These are phyloP conservation scores for Candida argentea DNA, from an alignment of 805 yeast species.

Conservation along the genomic window DNA sequence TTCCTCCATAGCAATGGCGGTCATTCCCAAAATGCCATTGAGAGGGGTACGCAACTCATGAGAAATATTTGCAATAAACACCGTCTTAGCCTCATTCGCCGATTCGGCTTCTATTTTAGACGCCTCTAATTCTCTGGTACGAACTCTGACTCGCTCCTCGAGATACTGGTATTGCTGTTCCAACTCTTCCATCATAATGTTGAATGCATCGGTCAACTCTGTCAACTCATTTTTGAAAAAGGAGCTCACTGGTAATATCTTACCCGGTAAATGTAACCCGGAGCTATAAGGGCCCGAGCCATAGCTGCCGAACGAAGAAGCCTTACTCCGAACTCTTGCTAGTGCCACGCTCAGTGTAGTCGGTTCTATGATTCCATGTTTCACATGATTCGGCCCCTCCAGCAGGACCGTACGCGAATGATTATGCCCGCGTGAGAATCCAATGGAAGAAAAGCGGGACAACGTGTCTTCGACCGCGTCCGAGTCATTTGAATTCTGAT, in stretches of 20 bases:
- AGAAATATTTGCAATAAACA: constrained; percentile 83
- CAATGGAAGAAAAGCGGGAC: too few species aligned
- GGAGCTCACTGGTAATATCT: constrained; percentile 28
- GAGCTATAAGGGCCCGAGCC: constrained; percentile 30
- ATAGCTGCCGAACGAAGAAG: constrained; percentile 20
- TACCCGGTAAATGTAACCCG: constrained; percentile 30
- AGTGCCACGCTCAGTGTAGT: too few species aligned
- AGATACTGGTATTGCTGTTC: constrained; percentile 74
- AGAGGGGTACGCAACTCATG: constrained; percentile 93
- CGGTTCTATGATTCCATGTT: too few species aligned
- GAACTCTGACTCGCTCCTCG: constrained; percentile 77
- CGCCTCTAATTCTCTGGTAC: constrained; percentile 82
- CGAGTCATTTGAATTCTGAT: too few species aligned
- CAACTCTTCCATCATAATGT: constrained; percentile 82
- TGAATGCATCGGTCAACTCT: constrained; percentile 80
- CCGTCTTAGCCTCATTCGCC: constrained; percentile 95
- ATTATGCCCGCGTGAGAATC: too few species aligned
- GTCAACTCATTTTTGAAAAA: constrained; percentile 75
- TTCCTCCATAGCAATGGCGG: constrained; percentile 89
- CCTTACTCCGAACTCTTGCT: constrained; percentile 12
- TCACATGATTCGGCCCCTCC: too few species aligned
- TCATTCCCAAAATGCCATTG: constrained; percentile 94
- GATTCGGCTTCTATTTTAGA: constrained; percentile 86
- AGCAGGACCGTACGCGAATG: too few species aligned
- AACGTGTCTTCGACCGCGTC: too few species aligned